Conservation (phyloP, 2,329 filamentous ascomycete genomes). For the Botrytis cinerea region DNA sequence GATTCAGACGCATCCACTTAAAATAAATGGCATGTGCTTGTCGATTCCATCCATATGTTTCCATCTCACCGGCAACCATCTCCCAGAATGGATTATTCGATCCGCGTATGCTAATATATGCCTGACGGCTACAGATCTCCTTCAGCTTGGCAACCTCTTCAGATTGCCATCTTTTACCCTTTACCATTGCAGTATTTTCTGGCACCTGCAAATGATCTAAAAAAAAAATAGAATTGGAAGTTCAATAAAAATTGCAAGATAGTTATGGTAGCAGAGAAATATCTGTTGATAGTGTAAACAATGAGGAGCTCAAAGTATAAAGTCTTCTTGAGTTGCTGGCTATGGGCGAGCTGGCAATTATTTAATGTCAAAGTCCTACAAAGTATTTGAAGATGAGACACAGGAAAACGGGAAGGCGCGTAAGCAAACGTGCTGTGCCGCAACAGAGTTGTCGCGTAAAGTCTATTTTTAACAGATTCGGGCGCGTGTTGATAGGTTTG, state of each 20-base stretch:
- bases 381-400: neutral
- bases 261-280: neutral
- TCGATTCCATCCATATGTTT: neutral
- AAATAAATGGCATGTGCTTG: neutral
- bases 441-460: neutral
- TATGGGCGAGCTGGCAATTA: too few relatives aligned
- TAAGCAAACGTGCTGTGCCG: neutral
- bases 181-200: neutral
- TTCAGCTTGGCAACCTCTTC: neutral
- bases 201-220: neutral
- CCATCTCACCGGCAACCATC: neutral
- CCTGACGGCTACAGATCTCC: neutral
- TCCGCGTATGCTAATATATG: too few relatives aligned
- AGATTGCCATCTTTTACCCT: neutral
- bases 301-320: too few relatives aligned
- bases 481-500: neutral
- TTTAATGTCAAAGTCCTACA: too few relatives aligned
- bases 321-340: too few relatives aligned
- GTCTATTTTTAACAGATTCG: neutral
- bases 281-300: neutral
- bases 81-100: neutral
- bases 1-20: neutral
- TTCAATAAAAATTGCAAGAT: neutral
- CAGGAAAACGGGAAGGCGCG: neutral
- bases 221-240: neutral